Conservation (phyloP, 768 basidiomycete genomes). For the Ramaria sp. region DNA sequence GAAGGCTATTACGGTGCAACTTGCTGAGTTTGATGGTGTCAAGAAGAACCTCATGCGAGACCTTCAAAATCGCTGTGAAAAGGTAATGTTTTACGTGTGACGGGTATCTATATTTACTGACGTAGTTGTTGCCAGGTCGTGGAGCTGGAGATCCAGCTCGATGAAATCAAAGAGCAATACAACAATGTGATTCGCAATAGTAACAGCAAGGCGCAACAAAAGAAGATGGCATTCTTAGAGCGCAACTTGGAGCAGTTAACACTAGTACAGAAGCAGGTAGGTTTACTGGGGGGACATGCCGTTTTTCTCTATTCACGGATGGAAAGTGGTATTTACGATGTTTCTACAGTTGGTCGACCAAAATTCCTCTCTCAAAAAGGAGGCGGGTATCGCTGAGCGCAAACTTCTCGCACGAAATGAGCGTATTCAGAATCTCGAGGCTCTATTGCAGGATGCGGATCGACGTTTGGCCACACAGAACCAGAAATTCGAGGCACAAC, state of each 20-base stretch:
- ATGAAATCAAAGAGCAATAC: constrained; percentile 98
- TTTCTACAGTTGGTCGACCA: constrained; percentile 83
- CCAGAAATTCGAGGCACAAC: constrained; percentile 88
- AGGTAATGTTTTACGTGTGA: constrained; percentile 37
- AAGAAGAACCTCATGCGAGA: constrained; percentile 99
- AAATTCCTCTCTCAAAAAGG: constrained; percentile 94
- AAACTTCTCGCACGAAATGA: constrained; percentile 95
- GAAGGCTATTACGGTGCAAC: constrained; percentile 95
- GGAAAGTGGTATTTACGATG: constrained; percentile 4
- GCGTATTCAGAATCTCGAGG: constrained; percentile 94
- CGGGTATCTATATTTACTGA: neutral
- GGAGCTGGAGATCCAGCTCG: constrained; percentile 96
- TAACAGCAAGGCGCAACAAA: constrained; percentile 96
- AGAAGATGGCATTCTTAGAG: constrained; percentile 98
- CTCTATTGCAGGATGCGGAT: constrained; percentile 87
- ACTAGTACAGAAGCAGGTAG: constrained; percentile 91
- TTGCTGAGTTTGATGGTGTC: constrained; percentile 96
- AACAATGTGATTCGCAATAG: constrained; percentile 97
- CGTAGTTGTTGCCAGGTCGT: constrained; percentile 59
- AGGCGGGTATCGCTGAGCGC: constrained; percentile 92
- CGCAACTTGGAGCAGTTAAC: constrained; percentile 94
- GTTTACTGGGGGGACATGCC: constrained; percentile 12
- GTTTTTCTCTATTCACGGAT: too few relatives aligned
- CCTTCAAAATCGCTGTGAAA: constrained; percentile 98
- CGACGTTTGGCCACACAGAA: constrained; percentile 86